These are phyloP conservation scores for Mycena floridula DNA, from an alignment of 768 basidiomycete genomes.

Conservation along the genomic window DNA sequence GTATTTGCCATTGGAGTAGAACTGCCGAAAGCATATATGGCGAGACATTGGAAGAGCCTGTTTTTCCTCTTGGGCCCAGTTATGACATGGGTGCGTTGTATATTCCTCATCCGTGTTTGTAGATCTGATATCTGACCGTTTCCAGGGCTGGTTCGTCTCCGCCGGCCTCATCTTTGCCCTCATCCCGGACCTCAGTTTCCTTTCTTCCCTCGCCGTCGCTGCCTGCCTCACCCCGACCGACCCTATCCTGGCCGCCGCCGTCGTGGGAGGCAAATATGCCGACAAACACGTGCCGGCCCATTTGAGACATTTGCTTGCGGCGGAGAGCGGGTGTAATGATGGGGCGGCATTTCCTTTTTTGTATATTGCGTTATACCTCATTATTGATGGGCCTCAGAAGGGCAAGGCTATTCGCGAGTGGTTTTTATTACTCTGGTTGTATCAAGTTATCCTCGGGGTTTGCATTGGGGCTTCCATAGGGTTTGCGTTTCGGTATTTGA, in stretches of 20 bases:
- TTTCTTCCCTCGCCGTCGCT: slow-evolving; percentile 84
- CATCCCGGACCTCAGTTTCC: slow-evolving; percentile 84
- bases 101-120: too few relatives aligned
- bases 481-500: slow-evolving; percentile 75
- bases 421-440: slow-evolving; percentile 84
- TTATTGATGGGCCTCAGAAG: slow-evolving; percentile 59
- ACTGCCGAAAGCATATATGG: slow-evolving; percentile 92
- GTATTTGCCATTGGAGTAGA: slow-evolving; percentile 99
- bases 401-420: slow-evolving; percentile 75
- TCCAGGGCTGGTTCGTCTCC: slow-evolving; percentile 89
- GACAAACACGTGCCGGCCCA: slow-evolving; percentile 94
- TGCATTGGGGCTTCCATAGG: slow-evolving; percentile 74
- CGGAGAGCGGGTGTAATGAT: slow-evolving; percentile 92
- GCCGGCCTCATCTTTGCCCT: slow-evolving; percentile 88
- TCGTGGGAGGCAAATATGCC: slow-evolving; percentile 93
- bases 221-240: slow-evolving; percentile 94
- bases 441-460: slow-evolving; percentile 72
- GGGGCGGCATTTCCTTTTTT: slow-evolving; percentile 96
- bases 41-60: slow-evolving; percentile 87
- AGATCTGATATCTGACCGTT: too few relatives aligned
- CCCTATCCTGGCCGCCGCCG: slow-evolving; percentile 88
- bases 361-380: slow-evolving; percentile 83
- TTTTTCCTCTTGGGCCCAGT: slow-evolving; percentile 77
- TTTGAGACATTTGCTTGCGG: slow-evolving; percentile 56
- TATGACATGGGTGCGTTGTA: slow-evolving; percentile 82